phyloP scores from a whole-genome alignment of 371 early-diverging fungal species.

The Syncephalastrum monosporum region DNA sequence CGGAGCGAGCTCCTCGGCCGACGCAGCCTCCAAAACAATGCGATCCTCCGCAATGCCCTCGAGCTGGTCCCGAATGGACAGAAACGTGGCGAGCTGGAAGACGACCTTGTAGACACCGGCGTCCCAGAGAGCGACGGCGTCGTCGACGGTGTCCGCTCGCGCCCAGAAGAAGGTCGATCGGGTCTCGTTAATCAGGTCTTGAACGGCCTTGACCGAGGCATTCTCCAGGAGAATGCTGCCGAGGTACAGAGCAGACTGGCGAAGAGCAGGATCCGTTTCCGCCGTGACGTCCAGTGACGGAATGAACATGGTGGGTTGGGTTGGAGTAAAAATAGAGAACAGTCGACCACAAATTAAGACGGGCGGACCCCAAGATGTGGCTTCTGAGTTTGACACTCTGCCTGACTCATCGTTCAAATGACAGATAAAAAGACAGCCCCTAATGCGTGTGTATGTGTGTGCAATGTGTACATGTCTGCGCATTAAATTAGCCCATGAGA shows the following conservation, averaged over 20 bases:
- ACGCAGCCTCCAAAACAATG: constrained; percentile 32
- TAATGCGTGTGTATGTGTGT: too few relatives aligned
- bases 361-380: too few relatives aligned
- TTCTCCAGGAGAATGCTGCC: constrained; percentile 33
- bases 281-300: constrained; percentile 46
- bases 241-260: constrained; percentile 28
- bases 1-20: constrained; percentile 2
- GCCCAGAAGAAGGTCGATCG: constrained; percentile 58
- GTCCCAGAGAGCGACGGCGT: constrained; percentile 57
- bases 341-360: neutral
- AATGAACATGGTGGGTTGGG: constrained; percentile 45
- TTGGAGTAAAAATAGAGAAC: neutral
- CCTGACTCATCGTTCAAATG: too few relatives aligned
- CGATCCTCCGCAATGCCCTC: constrained; percentile 41
- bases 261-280: constrained; percentile 22
- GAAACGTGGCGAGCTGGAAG: constrained; percentile 39
- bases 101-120: constrained; percentile 63
- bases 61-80: constrained; percentile 23
- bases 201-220: constrained; percentile 37
- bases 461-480: too few relatives aligned
- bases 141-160: constrained; percentile 43
- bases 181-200: constrained; percentile 37
- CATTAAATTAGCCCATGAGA: too few relatives aligned
- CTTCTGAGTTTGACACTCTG: too few relatives aligned
- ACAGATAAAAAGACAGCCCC: too few relatives aligned